Conservation (phyloP, 305 asterid species). For the Solanum hybrid region DNA sequence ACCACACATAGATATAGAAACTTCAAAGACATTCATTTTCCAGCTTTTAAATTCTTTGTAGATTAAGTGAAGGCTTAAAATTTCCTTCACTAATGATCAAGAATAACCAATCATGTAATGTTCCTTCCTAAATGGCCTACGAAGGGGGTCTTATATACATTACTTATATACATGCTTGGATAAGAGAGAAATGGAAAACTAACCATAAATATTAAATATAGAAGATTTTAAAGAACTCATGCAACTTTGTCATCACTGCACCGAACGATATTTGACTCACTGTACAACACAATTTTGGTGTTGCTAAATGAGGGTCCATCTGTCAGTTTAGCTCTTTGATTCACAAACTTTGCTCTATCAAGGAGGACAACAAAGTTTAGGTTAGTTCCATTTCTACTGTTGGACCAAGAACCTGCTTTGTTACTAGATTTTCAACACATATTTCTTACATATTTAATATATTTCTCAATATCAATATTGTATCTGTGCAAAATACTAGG, state of each 20-base stretch:
- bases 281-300: neutral
- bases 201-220: neutral
- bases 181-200: neutral
- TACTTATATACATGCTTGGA: neutral
- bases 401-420: neutral
- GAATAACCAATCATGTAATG: neutral
- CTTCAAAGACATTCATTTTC: neutral
- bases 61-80: neutral
- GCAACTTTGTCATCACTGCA: neutral
- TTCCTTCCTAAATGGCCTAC: neutral
- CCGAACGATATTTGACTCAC: neutral
- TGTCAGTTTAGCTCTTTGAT: neutral
- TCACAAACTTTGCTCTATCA: neutral
- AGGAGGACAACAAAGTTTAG: neutral
- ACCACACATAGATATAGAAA: neutral
- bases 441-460: neutral
- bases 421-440: neutral
- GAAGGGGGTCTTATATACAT: neutral
- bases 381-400: neutral
- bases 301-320: neutral
- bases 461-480: neutral
- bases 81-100: neutral
- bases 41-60: neutral
- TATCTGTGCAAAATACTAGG: neutral
- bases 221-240: neutral